Conservation (phyloP, 768 basidiomycete species). For the Tylopilus balloui region DNA sequence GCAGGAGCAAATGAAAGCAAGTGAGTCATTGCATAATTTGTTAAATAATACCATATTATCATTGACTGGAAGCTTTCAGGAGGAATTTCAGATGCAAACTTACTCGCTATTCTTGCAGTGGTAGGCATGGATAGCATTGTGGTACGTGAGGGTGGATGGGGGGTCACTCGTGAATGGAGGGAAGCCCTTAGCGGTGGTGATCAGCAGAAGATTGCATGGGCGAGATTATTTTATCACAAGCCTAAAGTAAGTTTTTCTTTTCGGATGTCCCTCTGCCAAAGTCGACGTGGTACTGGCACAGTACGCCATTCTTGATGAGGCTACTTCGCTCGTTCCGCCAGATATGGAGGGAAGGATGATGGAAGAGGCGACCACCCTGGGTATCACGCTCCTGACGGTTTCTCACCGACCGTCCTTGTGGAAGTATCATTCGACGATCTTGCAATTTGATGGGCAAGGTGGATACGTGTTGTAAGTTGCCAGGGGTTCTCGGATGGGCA, state of each 20-base stretch:
- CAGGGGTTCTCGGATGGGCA: not conserved
- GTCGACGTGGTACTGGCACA: conserved; percentile 28
- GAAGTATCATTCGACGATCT: conserved; percentile 85
- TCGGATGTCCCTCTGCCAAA: not conserved
- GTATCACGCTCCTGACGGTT: conserved; percentile 91
- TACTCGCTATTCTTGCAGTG: conserved; percentile 64
- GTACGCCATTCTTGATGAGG: conserved; percentile 97
- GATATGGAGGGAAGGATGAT: conserved; percentile 95
- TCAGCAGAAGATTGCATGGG: conserved; percentile 97
- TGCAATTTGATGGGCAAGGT: conserved; percentile 92
- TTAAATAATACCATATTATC: not conserved
- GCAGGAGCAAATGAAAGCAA: conserved; percentile 68
- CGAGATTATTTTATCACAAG: conserved; percentile 89
- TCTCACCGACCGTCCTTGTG: conserved; percentile 93
- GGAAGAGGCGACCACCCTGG: conserved; percentile 80
- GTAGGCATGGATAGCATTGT: conserved; percentile 86
- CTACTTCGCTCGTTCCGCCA: conserved; percentile 88
- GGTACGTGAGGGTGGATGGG: conserved; percentile 96
- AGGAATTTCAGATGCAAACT: conserved; percentile 68
- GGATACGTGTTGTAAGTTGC: conserved; percentile 86
- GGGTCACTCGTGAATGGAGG: conserved; percentile 84
- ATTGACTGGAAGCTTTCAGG: conserved; percentile 36
- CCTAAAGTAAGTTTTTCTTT: conserved; percentile 61
- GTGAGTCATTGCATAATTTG: conserved; percentile 39
- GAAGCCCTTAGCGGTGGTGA: conserved; percentile 92